phyloP scores from a whole-genome alignment of 768 basidiomycete genomes.

The Dioszegia crocea region DNA sequence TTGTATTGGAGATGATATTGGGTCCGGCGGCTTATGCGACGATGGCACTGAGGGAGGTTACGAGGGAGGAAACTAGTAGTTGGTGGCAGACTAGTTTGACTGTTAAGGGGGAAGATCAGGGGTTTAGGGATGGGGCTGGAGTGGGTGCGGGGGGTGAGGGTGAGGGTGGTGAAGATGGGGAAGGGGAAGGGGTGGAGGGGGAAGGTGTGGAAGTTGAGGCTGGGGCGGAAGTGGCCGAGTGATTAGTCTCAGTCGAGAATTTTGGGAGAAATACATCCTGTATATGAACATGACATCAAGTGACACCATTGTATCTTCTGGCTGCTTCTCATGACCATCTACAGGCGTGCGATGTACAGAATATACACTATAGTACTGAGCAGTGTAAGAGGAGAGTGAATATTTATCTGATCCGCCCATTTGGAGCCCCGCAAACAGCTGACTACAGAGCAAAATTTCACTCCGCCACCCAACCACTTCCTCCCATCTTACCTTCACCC shows the following conservation, averaged over 20 bases:
- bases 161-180: slow-evolving; percentile 3
- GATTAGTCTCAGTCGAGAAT: too few species aligned
- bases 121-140: slow-evolving; percentile 19
- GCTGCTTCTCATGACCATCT: too few species aligned
- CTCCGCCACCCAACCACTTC: not conserved
- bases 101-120: slow-evolving; percentile 42
- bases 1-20: slow-evolving; percentile 78
- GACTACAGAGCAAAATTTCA: not conserved
- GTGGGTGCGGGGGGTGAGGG: slow-evolving; percentile 2
- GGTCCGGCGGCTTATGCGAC: slow-evolving; percentile 94
- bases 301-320: too few species aligned
- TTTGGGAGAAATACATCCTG: too few species aligned
- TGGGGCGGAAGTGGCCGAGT: not conserved
- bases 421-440: not conserved
- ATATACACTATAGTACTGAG: too few species aligned
- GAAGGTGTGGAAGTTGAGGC: not conserved
- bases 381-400: too few species aligned
- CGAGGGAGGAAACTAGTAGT: slow-evolving; percentile 45
- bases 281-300: too few species aligned
- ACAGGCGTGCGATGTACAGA: too few species aligned
- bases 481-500: not conserved
- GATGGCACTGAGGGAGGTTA: slow-evolving; percentile 68
- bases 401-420: not conserved
- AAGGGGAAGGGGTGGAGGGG: not conserved
- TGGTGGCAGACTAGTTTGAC: slow-evolving; percentile 47